phyloP scores from a whole-genome alignment of 1,284 basidiomycete genomes.

The Hortiboletus rubellus region DNA sequence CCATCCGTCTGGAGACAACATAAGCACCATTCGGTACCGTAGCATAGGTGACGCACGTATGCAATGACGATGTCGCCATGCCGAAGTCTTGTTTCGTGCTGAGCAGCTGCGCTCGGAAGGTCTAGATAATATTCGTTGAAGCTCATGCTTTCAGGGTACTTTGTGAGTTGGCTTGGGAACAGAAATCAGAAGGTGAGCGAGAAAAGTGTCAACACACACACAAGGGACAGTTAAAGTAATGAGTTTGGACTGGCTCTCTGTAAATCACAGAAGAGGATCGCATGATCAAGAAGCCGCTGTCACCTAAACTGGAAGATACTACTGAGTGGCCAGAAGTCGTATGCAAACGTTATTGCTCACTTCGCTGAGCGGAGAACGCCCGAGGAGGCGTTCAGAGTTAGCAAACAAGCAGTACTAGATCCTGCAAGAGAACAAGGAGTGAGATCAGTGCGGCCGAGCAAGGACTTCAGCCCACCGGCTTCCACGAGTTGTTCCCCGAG shows the following conservation, averaged over 20 bases:
- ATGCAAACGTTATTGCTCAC: constrained; percentile 42
- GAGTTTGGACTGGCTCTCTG: constrained; percentile 66
- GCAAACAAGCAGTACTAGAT: constrained; percentile 83
- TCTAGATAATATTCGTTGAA: constrained; percentile 53
- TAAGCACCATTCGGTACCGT: constrained; percentile 1
- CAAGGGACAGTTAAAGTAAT: constrained; percentile 80
- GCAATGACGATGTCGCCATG: constrained; percentile 74
- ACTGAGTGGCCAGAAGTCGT: constrained; percentile 1
- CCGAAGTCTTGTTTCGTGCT: constrained; percentile 61
- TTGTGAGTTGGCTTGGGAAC: constrained; percentile 62
- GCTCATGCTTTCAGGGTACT: constrained; percentile 53
- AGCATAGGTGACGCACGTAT: constrained; percentile 50
- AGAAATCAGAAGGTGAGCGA: constrained; percentile 2
- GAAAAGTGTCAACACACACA: constrained; percentile 13
- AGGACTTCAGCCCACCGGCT: constrained; percentile 55
- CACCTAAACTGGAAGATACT: constrained; percentile 62
- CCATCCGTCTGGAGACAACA: constrained; percentile 71
- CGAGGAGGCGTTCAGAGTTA: constrained; percentile 74
- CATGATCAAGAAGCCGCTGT: constrained; percentile 82
- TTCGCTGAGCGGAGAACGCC: constrained; percentile 81
- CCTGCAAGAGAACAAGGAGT: constrained; percentile 45
- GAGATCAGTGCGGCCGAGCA: not conserved
- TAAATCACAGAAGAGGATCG: constrained; percentile 67
- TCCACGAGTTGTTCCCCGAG: constrained; percentile 66
- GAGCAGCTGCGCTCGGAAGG: constrained; percentile 65